A percentile compares a stretch with the other conserved stretches of the same genome.
These are phyloP conservation scores for Gautieria morchelliformis DNA, from an alignment of 768 basidiomycete species.

Conservation along the genomic window DNA sequence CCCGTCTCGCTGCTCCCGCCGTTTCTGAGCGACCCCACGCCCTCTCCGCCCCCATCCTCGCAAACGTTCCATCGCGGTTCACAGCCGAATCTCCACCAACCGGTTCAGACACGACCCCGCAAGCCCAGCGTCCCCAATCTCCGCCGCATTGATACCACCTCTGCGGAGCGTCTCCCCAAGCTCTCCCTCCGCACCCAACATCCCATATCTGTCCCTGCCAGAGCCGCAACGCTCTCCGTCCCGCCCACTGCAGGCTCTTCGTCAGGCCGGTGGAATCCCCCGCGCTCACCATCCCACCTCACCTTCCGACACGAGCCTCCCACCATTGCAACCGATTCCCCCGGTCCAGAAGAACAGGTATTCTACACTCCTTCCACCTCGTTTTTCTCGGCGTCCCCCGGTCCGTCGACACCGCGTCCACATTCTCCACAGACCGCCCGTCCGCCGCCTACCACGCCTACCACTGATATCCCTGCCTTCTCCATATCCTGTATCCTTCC, in stretches of 20 bases:
- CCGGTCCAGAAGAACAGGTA: conserved; percentile 21
- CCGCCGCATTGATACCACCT: conserved; percentile 51
- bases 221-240: conserved; percentile 48
- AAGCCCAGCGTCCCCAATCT: conserved; percentile 58
- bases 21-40: conserved; percentile 34
- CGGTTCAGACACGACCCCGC: conserved; percentile 38
- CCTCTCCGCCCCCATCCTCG: conserved; percentile 62
- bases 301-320: conserved; percentile 39
- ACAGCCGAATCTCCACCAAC: conserved; percentile 5
- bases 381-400: conserved; percentile 29
- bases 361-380: conserved; percentile 25
- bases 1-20: conserved; percentile 17
- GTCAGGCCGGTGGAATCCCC: conserved; percentile 32
- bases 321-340: conserved; percentile 11
- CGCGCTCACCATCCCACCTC: conserved; percentile 3
- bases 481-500: conserved; percentile 87
- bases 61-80: conserved; percentile 31
- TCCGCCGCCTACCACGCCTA: conserved; percentile 44
- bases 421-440: conserved; percentile 58
- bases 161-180: conserved; percentile 46
- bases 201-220: conserved; percentile 32
- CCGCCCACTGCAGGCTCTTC: conserved; percentile 30
- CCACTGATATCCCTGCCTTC: conserved; percentile 57
- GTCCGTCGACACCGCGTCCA: conserved; percentile 25
- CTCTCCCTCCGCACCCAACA: conserved; percentile 46